Evolutionary conservation across 1,284 basidiomycete species (phyloP), one percentile per base, ranked within the genome.

Genomic region (Microbotryum violaceum): DNA sequence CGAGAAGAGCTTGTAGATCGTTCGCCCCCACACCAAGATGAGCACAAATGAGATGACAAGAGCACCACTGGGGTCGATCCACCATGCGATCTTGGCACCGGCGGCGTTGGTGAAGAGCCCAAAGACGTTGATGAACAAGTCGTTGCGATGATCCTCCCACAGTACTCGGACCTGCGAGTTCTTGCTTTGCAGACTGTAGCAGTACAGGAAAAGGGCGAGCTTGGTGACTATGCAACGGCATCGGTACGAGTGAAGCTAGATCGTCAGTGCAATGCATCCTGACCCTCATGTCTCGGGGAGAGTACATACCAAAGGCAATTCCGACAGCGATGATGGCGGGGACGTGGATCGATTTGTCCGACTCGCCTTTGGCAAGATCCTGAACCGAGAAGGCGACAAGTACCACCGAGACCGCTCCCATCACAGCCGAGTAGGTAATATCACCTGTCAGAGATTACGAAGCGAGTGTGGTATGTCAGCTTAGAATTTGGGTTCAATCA

Each of bases 161-260:
- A 97, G 82, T 6, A 97, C 85, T 58, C 85, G 83, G 2, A 98
- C 91, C 75, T 98, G 94, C 69, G 87, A 91, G 9, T 88, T 91
- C 65, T 83, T 83, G 48, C 81, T 81, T 48, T 89, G 83, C 57
- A 94, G 80, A 3, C 87, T 82, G 69, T 79, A 84, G 75, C 91
- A 94, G 76, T 93, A 94, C 6, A 92, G 49, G 77, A 96, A 97
- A 48, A 98, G 81, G 0, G 84, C 42, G 49, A 91, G 80, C 76
- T 98, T 98, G 69, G 89, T 85, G 50, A 81, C 88, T 91, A 71
- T 33, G 54, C 56, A 2, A 47, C 14, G 37, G 16, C 1, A 1
- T 31, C 31, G 9, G 31, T 31, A 1, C 2, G 16, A 42, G 37
- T 37, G 37, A 42, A 18, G 37, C 37, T 18, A 48, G 47, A 7